Evolutionary conservation across 345 rosid species (phyloP).

Genomic region (Anastatica hierochuntica): DNA sequence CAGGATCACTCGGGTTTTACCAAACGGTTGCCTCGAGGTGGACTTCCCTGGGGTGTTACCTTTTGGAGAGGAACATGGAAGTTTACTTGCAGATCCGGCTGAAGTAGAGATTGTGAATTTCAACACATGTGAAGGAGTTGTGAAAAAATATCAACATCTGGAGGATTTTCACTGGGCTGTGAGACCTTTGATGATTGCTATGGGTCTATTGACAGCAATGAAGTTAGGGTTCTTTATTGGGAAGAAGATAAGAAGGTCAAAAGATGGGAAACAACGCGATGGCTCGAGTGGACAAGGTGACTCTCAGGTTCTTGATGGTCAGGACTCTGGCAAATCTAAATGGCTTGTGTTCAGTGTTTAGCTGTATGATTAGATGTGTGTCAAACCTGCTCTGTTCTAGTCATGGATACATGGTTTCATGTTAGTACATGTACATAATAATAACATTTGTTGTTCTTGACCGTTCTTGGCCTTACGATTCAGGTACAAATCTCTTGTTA

Average conservation of each 20-base stretch:
- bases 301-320: conserved; percentile 16
- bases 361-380: too few species aligned
- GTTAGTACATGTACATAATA: too few species aligned
- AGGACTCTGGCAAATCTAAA: conserved; percentile 16
- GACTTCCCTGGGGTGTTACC: conserved; percentile 66
- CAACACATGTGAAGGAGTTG: conserved; percentile 45
- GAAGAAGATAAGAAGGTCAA: conserved; percentile 43
- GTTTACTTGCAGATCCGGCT: conserved; percentile 75
- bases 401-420: too few species aligned
- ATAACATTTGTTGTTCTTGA: too few species aligned
- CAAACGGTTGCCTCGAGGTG: conserved; percentile 80
- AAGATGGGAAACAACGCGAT: conserved; percentile 25
- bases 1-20: conserved; percentile 46
- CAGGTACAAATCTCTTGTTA: too few species aligned
- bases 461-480: too few species aligned
- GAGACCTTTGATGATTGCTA: conserved; percentile 65
- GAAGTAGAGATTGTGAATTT: conserved; percentile 75
- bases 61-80: conserved; percentile 40
- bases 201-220: conserved; percentile 58
- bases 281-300: conserved; percentile 11
- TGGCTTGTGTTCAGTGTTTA: conserved; percentile 9
- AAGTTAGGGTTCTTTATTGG: conserved; percentile 45
- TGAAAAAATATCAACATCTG: conserved; percentile 71
- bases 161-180: conserved; percentile 95
- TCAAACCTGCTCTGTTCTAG: background rate